Percentiles rank a stretch among this genome's conserved stretches.
These are phyloP conservation scores for Oxytropis ochrocephala DNA, from an alignment of 306 rosid genomes.

Conservation along the genomic window DNA sequence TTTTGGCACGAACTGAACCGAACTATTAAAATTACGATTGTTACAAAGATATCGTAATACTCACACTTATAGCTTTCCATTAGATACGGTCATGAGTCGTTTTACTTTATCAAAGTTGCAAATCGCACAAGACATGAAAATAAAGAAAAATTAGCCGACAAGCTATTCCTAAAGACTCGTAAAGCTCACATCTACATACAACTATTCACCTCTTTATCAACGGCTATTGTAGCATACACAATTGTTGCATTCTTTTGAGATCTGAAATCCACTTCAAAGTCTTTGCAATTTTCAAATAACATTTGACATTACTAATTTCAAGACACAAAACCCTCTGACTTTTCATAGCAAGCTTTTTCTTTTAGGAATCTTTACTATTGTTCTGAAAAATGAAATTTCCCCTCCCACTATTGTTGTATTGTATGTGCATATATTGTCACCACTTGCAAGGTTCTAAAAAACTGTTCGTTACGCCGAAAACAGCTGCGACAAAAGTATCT, in stretches of 20 bases:
- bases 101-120: constrained; percentile 94
- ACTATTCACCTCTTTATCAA: constrained; percentile 60
- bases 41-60: too few species aligned
- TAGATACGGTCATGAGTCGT: constrained; percentile 54
- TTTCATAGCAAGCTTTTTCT: background rate
- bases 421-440: background rate
- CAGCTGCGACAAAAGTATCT: too few species aligned
- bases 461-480: too few species aligned
- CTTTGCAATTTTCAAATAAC: constrained; percentile 43
- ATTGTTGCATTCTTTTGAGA: constrained; percentile 66
- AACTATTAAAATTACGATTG: too few species aligned
- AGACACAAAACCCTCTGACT: background rate
- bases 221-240: constrained; percentile 54
- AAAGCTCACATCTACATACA: background rate
- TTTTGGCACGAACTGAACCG: too few species aligned
- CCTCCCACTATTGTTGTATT: background rate
- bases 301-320: background rate
- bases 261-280: constrained; percentile 68
- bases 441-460: too few species aligned
- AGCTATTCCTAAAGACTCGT: background rate
- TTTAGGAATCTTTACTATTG: background rate
- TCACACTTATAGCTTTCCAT: constrained; percentile 69
- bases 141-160: background rate
- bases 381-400: background rate
- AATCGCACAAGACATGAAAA: constrained; percentile 18